Evolutionary conservation across 148 eudicot genomes (phyloP).

Genomic region (Fagopyrum tataricum): DNA sequence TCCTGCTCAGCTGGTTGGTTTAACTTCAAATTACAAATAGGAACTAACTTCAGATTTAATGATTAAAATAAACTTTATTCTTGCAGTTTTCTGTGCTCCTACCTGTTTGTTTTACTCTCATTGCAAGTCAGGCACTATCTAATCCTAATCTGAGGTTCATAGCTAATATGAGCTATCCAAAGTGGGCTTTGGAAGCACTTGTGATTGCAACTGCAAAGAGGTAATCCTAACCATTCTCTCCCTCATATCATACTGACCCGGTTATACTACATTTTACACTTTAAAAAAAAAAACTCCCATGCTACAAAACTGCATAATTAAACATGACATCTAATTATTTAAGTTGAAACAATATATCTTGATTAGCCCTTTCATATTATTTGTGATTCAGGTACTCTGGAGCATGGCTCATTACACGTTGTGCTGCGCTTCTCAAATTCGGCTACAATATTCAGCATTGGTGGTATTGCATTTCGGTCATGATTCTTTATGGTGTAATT

Average conservation of each 20-base stretch:
- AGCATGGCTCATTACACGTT: constrained; percentile 66
- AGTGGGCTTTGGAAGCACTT: constrained; percentile 95
- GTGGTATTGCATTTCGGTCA: constrained; percentile 28
- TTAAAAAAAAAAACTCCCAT: too few relatives aligned
- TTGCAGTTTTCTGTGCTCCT: constrained; percentile 69
- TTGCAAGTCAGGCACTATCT: constrained; percentile 47
- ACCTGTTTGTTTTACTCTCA: constrained; percentile 65
- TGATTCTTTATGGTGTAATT: constrained; percentile 33
- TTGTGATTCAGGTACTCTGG: constrained; percentile 44
- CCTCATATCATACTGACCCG: too few relatives aligned
- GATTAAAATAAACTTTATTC: constrained; percentile 13
- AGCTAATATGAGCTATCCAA: constrained; percentile 65
- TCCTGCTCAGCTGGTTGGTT: constrained; percentile 30
- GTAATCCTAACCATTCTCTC: constrained; percentile 16
- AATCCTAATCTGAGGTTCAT: constrained; percentile 32
- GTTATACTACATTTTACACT: too few relatives aligned
- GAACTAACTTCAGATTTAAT: neutral
- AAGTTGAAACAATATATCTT: too few relatives aligned
- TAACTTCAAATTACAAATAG: neutral
- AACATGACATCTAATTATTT: too few relatives aligned
- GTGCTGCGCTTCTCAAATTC: constrained; percentile 35
- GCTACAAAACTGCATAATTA: too few relatives aligned
- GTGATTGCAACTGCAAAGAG: constrained; percentile 74
- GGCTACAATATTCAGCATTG: constrained; percentile 38
- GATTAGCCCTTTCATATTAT: neutral